Evolutionary conservation across 2,329 filamentous ascomycete genomes (phyloP).

Genomic region (Alternaria novae-zelandiae): DNA sequence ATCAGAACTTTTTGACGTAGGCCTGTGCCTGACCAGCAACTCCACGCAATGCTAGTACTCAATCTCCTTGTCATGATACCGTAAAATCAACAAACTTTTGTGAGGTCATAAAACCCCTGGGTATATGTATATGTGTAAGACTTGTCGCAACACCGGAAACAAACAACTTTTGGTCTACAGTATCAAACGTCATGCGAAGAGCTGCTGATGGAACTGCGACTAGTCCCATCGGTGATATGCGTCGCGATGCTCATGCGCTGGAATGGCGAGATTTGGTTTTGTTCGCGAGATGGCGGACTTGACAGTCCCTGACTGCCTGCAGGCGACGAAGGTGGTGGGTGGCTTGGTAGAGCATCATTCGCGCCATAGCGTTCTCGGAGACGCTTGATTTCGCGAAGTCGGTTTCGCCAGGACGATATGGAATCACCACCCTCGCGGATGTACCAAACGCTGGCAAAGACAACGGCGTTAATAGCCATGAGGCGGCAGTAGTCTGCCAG

Average conservation of each 20-base stretch:
- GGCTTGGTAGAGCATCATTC: conserved; percentile 14
- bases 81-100: conserved; percentile 7
- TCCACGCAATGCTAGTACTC: conserved; percentile 6
- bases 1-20: not conserved
- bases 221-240: conserved; percentile 46
- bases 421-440: conserved; percentile 79
- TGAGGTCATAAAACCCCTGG: conserved; percentile 6
- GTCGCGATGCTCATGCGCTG: conserved; percentile 46
- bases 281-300: conserved; percentile 37
- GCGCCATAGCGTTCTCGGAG: conserved; percentile 68
- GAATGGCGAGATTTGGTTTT: conserved; percentile 37
- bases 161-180: conserved; percentile 10
- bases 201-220: conserved; percentile 46
- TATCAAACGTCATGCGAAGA: conserved; percentile 38
- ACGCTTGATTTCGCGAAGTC: conserved; percentile 82
- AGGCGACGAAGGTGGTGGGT: conserved; percentile 32
- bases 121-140: conserved; percentile 10
- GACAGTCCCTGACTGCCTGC: conserved; percentile 27
- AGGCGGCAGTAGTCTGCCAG: conserved; percentile 86
- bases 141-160: conserved; percentile 9
- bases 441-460: conserved; percentile 91
- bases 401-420: conserved; percentile 86
- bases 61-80: not conserved
- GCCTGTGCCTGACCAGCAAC: not conserved
- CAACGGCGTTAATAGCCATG: conserved; percentile 88